Evolutionary conservation across 352 stramenopile species (phyloP), one percentile per base, ranked within the genome.

Genomic region (Phytophthora sansomeana): DNA sequence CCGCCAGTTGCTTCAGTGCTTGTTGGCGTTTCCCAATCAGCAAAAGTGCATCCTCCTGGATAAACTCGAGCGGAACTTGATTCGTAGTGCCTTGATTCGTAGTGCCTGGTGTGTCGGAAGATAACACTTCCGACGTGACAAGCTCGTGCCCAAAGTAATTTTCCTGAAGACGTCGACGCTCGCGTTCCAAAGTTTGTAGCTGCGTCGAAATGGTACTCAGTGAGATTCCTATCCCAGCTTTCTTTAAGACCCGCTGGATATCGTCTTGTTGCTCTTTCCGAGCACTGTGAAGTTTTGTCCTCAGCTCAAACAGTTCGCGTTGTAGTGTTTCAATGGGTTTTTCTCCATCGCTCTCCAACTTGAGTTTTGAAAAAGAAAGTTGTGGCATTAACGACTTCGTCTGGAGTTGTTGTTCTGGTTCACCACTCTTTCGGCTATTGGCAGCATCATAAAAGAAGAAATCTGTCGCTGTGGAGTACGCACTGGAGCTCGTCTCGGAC

Each of bases 371-470:
- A 7, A 70, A 47, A 0, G 65, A 58, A 33, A 57, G 24, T 44
- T 66, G 30, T 7, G 49, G 42, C 30, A 58, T 72, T 6, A 70
- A 42, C 8, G 39, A 19, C 10, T 38, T 67, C 14, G 43, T 17
- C 46, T 63, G 19, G 14, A 59, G 24, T 7, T 55, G 7, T 17
- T 42, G 26, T 4, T 58, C 36, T 2, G 26, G 9, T 10, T 47
- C 47, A 3, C 9, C 24, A 6, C 13, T 57, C 17, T 14, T 24
- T 41, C 54, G 56, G 30, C n/a, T 46, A 24, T 43, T 64, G 5
- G 36, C 13, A 14, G 60, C 7, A 13, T 83, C 75, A 29, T 80
- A 85, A 42, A 81, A 87, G 9, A 87, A 59, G 43, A 84, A 84
- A 17, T 84, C 75, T 4, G 54, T 58, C 9, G 70, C 74, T 3